Base-by-base conservation (phyloP, 1,284 basidiomycete genomes). In the Megacollybia platyphylla region DNA sequence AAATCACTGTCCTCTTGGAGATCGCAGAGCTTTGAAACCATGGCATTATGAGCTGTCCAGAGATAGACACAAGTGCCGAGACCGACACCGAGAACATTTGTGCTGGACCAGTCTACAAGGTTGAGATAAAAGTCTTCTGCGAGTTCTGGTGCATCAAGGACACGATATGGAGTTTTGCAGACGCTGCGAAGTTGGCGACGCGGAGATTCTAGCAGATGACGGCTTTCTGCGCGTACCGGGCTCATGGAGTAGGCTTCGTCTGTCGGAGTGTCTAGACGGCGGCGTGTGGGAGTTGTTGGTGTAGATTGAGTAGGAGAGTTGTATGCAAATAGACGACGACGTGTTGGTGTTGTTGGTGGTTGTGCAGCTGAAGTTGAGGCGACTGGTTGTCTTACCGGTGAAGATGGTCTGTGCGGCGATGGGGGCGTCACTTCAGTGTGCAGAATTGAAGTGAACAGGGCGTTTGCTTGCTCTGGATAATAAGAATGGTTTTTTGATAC, bases 101-200 rank as follows among this genome's bases (percentile, higher is more conserved):
- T 92, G 42, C 81, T 85, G 1, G 87, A 91, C 94, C 96, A 98
- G 50, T 97, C 94, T 11, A 98, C 92, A 11, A 98, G 73, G 55
- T 98, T 98, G 49, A 98, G 81, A 56, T 98, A 98, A 61, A 97
- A 98, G 58, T 98, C 96, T 59, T 98, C 94, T 49, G 87, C 87
- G 5, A 98, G 77, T 49, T 97, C 93, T 0, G 94, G 96, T 1
- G 96, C 96, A 57, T 98, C 94, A 17, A 98, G 75, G 0, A 98
- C 94, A 50, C 97, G 85, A 68, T 94, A 98, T 0, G 96, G 96
- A 0, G 94, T 96, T 58, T 94, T 93, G 63, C 86, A 88, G 1
- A 97, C 82, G 47, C 73, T 81, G 28, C 94, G 76, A 2, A 89
- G 72, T 42, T 83, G 72, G 44, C 88, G 80, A 27, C 87, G 73